phyloP scores from a whole-genome alignment of 2,329 filamentous ascomycete genomes.

The Aspergillus intermedius region DNA sequence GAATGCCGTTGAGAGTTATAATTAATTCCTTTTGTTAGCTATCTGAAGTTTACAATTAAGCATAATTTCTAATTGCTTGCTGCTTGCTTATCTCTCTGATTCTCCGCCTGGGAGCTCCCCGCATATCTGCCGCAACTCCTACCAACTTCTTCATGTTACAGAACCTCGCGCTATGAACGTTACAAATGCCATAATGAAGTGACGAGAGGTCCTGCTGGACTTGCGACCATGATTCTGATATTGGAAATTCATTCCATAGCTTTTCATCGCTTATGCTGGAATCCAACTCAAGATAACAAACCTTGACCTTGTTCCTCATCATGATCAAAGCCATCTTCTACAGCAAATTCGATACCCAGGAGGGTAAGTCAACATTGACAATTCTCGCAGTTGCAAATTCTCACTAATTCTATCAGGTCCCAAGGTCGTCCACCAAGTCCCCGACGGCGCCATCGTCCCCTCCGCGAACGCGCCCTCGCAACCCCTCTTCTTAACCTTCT shows the following conservation, averaged over 20 bases:
- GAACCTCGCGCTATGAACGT: background rate
- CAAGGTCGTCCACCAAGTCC: constrained; percentile 59
- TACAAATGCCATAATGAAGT: background rate
- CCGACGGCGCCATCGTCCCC: constrained; percentile 51
- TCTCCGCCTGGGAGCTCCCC: background rate
- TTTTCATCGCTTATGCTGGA: background rate
- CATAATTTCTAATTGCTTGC: background rate
- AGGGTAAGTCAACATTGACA: constrained; percentile 34
- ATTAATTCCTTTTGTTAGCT: background rate
- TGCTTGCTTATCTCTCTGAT: background rate
- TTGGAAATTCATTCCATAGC: background rate
- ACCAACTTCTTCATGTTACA: background rate
- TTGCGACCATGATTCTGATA: background rate
- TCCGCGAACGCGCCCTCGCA: constrained; percentile 41
- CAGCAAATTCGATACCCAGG: constrained; percentile 58
- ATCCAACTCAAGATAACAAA: background rate
- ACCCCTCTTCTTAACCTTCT: constrained; percentile 73
- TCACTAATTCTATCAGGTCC: constrained; percentile 41
- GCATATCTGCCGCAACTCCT: background rate
- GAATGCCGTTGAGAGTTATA: background rate
- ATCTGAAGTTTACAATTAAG: background rate
- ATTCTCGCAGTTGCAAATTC: background rate
- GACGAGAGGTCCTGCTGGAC: background rate
- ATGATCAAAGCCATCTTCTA: constrained; percentile 63
- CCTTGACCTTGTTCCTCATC: constrained; percentile 12